Evolutionary conservation across 495 filamentous ascomycete genomes (phyloP), one percentile per base, ranked within the genome.

Genomic region (Xylaria intraflava): DNA sequence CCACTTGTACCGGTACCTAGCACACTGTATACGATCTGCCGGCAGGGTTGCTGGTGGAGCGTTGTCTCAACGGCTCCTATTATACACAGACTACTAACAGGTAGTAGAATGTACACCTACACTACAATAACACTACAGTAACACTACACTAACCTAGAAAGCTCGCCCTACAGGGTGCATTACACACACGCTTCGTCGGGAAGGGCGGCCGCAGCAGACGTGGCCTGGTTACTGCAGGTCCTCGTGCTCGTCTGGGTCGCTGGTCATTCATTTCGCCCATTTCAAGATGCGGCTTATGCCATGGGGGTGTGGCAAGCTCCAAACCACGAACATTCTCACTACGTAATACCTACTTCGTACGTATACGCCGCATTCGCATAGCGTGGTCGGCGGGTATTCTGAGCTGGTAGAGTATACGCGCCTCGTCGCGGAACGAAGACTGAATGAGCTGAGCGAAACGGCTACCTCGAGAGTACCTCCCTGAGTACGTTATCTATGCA

Each of bases 191-290:
- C 64, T 55, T 61, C 56, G 56, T 66, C 64, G 64, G 51, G 64
- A 66, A 56, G 64, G 61, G 60, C 62, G 67, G 67, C 61, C 65
- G 67, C 67, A 70, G 56, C 56, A 61, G 61, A 58, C 58, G 64
- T 67, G 67, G 62, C 67, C 67, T 50, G 55, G 59, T 68, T 65
- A 65, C 65, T 70, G 67, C 67, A 68, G 62, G 65, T 62, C 49
- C 51, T 58, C 62, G 33, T 54, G 35, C 51, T 40, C 31, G 33
- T 36, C 36, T 26, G 49, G 39, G 42, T 44, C 41, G 27, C 41
- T 52, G 50, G 44, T 36, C 40, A 45, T 52, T 45, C 27, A 4
- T 17, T 38, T 35, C 6, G 31, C 12, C 44, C 50, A 52, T 52
- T 45, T 19, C 38, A 51, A 35, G 26, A 51, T 51, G 49, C 49